phyloP scores from a whole-genome alignment of 371 early-diverging fungal genomes.

The Mucor velutinosus region DNA sequence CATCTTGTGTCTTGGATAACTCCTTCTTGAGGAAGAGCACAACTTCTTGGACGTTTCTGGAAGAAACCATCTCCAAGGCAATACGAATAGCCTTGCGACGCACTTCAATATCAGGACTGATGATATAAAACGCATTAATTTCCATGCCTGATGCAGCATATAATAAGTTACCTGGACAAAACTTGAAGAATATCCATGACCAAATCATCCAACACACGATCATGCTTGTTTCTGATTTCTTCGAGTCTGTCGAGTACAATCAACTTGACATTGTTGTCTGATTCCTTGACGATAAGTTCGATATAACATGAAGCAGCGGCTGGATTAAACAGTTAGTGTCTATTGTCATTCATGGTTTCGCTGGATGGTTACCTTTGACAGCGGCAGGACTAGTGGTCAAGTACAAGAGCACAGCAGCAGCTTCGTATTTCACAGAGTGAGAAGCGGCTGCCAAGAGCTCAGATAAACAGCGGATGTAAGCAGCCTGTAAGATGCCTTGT shows the following conservation, averaged over 20 bases:
- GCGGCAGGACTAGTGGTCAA: constrained; percentile 89
- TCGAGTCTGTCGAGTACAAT: constrained; percentile 92
- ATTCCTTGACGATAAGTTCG: constrained; percentile 87
- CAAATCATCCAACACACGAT: constrained; percentile 83
- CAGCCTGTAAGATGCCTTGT: constrained; percentile 47
- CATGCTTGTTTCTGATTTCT: constrained; percentile 84
- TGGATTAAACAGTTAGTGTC: constrained; percentile 16
- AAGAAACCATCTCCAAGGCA: constrained; percentile 87
- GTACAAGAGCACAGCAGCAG: constrained; percentile 88
- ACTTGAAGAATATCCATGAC: constrained; percentile 94
- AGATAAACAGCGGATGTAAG: constrained; percentile 88
- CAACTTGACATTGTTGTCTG: constrained; percentile 97
- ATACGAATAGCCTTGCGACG: constrained; percentile 87
- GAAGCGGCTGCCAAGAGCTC: constrained; percentile 80
- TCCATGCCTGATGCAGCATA: neutral
- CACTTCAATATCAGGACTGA: constrained; percentile 93
- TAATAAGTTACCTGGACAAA: constrained; percentile 58
- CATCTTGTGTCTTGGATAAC: constrained; percentile 86
- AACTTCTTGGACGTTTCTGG: constrained; percentile 92
- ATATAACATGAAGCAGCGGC: constrained; percentile 92
- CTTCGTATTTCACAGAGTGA: constrained; percentile 95
- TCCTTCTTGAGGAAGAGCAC: constrained; percentile 92
- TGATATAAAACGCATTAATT: neutral
- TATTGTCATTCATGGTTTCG: neutral
- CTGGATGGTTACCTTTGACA: constrained; percentile 69